Conservation (phyloP, 129 eudicot species). For the Flaveria ramosissima region DNA sequence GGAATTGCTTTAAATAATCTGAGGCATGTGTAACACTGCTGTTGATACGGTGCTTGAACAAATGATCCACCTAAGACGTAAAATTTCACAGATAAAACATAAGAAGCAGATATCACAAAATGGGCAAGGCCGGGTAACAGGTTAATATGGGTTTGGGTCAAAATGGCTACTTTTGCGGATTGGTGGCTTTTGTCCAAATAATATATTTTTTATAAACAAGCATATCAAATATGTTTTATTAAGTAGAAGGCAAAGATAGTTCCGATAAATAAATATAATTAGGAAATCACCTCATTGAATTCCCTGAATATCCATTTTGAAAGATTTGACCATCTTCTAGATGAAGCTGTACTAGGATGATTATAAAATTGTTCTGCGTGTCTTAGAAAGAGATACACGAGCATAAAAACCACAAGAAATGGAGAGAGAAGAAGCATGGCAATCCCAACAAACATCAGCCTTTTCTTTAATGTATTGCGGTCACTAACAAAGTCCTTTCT, state of each 20-base stretch:
- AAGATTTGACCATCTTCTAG: slow-evolving; percentile 92
- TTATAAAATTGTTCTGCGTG: slow-evolving; percentile 91
- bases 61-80: slow-evolving; percentile 3
- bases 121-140: neutral
- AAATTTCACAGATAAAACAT: slow-evolving; percentile 6
- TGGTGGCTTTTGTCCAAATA: neutral
- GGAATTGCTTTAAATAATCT: slow-evolving; percentile 11
- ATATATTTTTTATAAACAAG: neutral
- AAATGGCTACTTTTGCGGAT: neutral
- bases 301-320: slow-evolving; percentile 91
- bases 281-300: slow-evolving; percentile 62
- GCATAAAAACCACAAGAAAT: slow-evolving; percentile 76
- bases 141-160: neutral
- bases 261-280: neutral
- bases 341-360: slow-evolving; percentile 88
- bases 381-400: slow-evolving; percentile 85
- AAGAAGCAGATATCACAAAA: neutral
- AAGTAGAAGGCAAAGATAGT: neutral
- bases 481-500: slow-evolving; percentile 66
- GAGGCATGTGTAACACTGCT: slow-evolving; percentile 1
- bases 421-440: slow-evolving; percentile 86
- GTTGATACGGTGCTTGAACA: slow-evolving; percentile 16
- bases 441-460: slow-evolving; percentile 72
- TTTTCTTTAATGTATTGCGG: slow-evolving; percentile 65
- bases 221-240: neutral